Evolutionary conservation across 139 green algal genomes (phyloP).

Genomic region (Monoraphidium neglectum): DNA sequence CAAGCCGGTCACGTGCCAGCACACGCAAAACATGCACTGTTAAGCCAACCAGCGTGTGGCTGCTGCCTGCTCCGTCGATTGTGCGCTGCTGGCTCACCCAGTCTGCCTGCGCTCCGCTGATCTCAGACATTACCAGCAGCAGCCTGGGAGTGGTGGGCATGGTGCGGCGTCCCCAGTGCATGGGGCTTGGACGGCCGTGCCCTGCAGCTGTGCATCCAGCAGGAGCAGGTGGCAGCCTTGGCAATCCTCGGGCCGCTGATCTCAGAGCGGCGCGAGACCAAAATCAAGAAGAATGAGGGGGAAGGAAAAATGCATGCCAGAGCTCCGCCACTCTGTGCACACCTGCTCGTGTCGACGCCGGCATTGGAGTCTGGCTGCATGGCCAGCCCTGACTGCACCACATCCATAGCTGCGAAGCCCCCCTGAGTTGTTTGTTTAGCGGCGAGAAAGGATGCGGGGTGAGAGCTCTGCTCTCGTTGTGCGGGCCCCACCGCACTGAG

Average conservation of each 20-base stretch:
- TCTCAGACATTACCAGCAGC: conserved; percentile 6
- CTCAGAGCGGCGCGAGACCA: background rate
- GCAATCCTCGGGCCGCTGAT: too few species aligned
- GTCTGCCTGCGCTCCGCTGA: conserved; percentile 11
- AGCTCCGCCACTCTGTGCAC: background rate
- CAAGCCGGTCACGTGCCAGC: background rate
- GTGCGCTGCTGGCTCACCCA: conserved; percentile 3
- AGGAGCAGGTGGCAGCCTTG: too few species aligned
- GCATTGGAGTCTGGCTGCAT: too few species aligned
- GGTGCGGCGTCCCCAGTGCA: too few species aligned
- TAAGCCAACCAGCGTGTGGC: too few species aligned
- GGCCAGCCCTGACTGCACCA: conserved; percentile 22
- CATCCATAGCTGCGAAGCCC: conserved; percentile 12
- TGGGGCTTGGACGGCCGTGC: too few species aligned
- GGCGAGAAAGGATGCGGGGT: too few species aligned
- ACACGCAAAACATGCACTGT: conserved; percentile 1
- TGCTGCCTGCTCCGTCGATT: background rate
- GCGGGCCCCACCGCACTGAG: too few species aligned
- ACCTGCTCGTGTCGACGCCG: too few species aligned
- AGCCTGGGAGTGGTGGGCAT: background rate
- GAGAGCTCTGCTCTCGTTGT: too few species aligned
- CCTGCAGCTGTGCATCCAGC: too few species aligned
- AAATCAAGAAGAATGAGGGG: background rate
- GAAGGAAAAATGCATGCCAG: background rate
- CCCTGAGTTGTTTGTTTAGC: too few species aligned